Evolutionary conservation across 495 filamentous ascomycete genomes (phyloP).

Genomic region (Podospora fimiseda): DNA sequence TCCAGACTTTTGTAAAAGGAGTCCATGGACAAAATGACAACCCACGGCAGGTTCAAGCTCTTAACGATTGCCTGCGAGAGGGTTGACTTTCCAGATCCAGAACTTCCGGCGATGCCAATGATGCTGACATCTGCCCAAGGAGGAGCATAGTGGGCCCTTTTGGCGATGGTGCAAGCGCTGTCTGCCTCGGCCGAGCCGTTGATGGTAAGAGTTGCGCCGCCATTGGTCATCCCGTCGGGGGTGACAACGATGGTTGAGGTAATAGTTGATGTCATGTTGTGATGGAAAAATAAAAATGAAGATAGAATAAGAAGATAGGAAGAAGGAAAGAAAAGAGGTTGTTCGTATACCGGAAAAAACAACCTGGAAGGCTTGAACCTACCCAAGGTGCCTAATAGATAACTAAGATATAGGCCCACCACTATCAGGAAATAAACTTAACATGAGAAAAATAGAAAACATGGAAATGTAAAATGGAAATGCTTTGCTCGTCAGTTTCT

Average conservation of each 20-base stretch:
- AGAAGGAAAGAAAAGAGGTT: not conserved
- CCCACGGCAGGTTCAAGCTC: slow-evolving; percentile 89
- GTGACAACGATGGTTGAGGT: not conserved
- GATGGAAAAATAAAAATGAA: not conserved
- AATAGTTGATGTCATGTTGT: not conserved
- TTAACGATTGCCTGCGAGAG: slow-evolving; percentile 85
- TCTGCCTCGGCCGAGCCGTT: slow-evolving; percentile 19
- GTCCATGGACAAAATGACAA: slow-evolving; percentile 95
- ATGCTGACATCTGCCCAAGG: slow-evolving; percentile 93
- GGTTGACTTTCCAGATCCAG: slow-evolving; percentile 96
- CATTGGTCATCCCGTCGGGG: not conserved
- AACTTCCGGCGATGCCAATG: slow-evolving; percentile 92
- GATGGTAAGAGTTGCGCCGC: slow-evolving; percentile 2
- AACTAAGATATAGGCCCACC: too few relatives aligned
- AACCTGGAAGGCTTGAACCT: not conserved
- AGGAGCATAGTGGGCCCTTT: slow-evolving; percentile 69
- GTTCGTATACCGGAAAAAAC: too few relatives aligned
- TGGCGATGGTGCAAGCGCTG: slow-evolving; percentile 36
- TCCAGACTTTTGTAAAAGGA: slow-evolving; percentile 89
- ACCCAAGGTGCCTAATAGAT: too few relatives aligned
- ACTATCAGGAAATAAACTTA: too few relatives aligned
- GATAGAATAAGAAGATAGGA: not conserved
- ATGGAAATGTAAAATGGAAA: not conserved
- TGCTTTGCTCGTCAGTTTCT: not conserved
- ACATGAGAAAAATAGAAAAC: not conserved